These are phyloP conservation scores for Fraxinus sp. DNA, from an alignment of 305 asterid species.

Conservation along the genomic window DNA sequence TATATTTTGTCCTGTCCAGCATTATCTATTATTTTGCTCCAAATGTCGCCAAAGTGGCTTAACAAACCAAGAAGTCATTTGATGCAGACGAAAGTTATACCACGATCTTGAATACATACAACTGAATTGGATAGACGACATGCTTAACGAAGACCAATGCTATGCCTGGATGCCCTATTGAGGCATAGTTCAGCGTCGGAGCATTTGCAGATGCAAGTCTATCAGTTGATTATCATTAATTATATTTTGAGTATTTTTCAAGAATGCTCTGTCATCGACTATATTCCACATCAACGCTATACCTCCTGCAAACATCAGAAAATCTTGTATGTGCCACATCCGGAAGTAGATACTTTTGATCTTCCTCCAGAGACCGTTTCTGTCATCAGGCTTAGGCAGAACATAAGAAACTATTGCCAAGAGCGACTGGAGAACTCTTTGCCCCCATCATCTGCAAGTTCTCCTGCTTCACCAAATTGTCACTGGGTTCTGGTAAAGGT, in stretches of 20 bases:
- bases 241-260: background rate
- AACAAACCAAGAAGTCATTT: background rate
- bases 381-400: too few species aligned
- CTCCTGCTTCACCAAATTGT: background rate
- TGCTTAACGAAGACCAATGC: background rate
- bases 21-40: background rate
- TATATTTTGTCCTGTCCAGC: background rate
- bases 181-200: background rate
- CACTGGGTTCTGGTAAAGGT: background rate
- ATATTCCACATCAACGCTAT: background rate
- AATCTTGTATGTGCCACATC: too few species aligned
- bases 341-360: too few species aligned
- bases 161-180: background rate
- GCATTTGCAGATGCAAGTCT: background rate
- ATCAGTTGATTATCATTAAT: background rate
- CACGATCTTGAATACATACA: background rate
- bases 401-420: too few species aligned
- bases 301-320: background rate
- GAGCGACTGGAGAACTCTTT: too few species aligned
- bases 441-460: background rate
- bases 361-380: too few species aligned
- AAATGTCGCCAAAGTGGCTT: background rate
- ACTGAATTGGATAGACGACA: background rate
- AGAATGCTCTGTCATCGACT: background rate
- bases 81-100: background rate